Evolutionary conservation across 164 flowering plant genomes (phyloP), one percentile per base, ranked within the genome.

Genomic region (Paratinospora sagittata): DNA sequence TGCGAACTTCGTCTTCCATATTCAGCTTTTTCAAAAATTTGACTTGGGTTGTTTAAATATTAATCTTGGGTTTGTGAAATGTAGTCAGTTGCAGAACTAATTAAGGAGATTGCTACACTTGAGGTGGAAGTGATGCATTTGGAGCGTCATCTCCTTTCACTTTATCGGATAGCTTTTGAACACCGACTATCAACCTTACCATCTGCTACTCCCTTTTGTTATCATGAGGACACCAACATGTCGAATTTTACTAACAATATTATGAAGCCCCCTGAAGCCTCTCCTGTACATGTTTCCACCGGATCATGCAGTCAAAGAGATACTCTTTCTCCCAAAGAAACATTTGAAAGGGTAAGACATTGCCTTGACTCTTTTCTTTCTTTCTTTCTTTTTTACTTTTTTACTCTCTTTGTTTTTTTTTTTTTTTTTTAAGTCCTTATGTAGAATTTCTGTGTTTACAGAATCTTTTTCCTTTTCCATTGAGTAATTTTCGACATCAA

Each of bases 121-220:
- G 90, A 87, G 78, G 43, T 64, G 45, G 84, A 87, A 74, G 79
- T 87, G 55, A 33, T 82, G 69, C 76, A 73, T 71, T 75, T 86
- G 81, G 90, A 86, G 52, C 82, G 74, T 17, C 72, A 81, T 75
- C 84, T 86, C 68, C 87, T 86, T 64, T 82, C 86, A 23, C 79
- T 86, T 2, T 86, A 86, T 71, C 77, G 84, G 34, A 77, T 69
- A 33, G 81, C 87, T 71, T 82, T 86, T 70, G 72, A 78, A 37
- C 70, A 76, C 58, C 83, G 72, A 21, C 37, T 76, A 34, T 34
- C 78, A 16, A 68, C 71, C 68, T 70, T 74, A 4, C 67, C 79
- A 64, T 69, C 70, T 64, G 43, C 73, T 63, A 73, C 63, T 61
- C 68, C 65, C 27, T 21, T 62, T 7, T 34, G 58, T 61, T 9